Conservation (phyloP, 2,329 filamentous ascomycete species). For the Aspergillus niger region DNA sequence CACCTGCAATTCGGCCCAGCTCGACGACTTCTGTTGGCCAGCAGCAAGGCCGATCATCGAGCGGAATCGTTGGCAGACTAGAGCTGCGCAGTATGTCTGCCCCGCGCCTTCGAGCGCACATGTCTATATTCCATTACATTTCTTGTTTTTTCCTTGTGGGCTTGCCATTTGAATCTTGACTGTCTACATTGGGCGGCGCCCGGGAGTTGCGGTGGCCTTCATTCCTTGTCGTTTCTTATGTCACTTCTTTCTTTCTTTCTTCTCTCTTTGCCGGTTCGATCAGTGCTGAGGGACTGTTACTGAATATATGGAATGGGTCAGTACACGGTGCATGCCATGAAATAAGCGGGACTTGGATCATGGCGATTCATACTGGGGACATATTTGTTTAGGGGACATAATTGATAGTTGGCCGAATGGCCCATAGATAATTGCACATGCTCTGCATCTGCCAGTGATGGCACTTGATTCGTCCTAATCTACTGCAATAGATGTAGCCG, state of each 20-base stretch:
- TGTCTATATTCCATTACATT: background rate
- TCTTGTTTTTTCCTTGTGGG: conserved; percentile 1
- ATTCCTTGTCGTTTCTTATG: conserved; percentile 7
- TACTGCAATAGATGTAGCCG: background rate
- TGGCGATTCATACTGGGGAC: conserved; percentile 18
- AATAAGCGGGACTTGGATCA: conserved; percentile 24
- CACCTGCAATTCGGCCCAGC: background rate
- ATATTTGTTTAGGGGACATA: conserved; percentile 21
- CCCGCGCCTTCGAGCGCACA: background rate
- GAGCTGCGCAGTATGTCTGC: background rate
- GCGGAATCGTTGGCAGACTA: background rate
- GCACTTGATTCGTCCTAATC: background rate
- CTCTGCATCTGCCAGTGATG: conserved; percentile 10
- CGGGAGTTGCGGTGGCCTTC: conserved; percentile 13
- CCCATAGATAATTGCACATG: conserved; percentile 19
- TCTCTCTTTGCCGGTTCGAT: background rate
- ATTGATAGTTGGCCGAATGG: conserved; percentile 19
- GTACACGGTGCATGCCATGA: conserved; percentile 18
- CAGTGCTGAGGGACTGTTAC: conserved; percentile 1
- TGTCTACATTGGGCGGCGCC: conserved; percentile 14
- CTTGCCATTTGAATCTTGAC: background rate
- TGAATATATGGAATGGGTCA: conserved; percentile 11
- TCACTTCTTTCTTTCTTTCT: background rate
- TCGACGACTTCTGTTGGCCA: background rate
- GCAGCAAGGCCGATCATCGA: background rate